These are phyloP conservation scores for Fremontodendron californicum DNA, from an alignment of 345 rosid genomes.

Conservation along the genomic window DNA sequence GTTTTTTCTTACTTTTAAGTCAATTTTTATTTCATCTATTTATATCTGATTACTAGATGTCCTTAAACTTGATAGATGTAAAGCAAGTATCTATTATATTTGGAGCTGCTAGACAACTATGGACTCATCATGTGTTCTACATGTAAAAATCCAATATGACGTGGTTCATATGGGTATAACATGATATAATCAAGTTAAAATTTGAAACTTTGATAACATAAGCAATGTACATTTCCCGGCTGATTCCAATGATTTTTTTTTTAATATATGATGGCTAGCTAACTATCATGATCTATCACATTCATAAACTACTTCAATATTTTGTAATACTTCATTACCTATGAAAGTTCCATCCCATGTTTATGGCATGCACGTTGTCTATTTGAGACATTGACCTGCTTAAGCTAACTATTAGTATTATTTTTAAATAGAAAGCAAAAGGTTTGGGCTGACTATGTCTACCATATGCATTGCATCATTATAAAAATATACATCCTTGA, in stretches of 20 bases:
- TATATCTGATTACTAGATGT: too few relatives aligned
- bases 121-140: too few relatives aligned
- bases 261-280: neutral
- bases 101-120: too few relatives aligned
- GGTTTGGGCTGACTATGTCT: neutral
- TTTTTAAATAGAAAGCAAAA: neutral
- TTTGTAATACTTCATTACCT: neutral
- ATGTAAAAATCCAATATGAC: too few relatives aligned
- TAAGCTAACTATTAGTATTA: neutral
- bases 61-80: too few relatives aligned
- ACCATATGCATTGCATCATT: slow-evolving; percentile 5
- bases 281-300: neutral
- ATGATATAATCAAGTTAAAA: neutral
- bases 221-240: neutral
- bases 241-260: neutral
- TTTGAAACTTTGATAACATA: neutral
- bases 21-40: too few relatives aligned
- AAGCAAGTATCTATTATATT: too few relatives aligned
- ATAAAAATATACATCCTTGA: neutral
- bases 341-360: slow-evolving; percentile 6
- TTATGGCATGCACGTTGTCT: slow-evolving; percentile 18
- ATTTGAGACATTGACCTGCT: neutral
- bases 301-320: slow-evolving; percentile 4
- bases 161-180: too few relatives aligned
- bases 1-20: too few relatives aligned